A percentile compares a stretch with the other conserved stretches of the same genome.
These are phyloP conservation scores for Chlorophyllum brunneum DNA, from an alignment of 768 basidiomycete genomes.

Conservation along the genomic window DNA sequence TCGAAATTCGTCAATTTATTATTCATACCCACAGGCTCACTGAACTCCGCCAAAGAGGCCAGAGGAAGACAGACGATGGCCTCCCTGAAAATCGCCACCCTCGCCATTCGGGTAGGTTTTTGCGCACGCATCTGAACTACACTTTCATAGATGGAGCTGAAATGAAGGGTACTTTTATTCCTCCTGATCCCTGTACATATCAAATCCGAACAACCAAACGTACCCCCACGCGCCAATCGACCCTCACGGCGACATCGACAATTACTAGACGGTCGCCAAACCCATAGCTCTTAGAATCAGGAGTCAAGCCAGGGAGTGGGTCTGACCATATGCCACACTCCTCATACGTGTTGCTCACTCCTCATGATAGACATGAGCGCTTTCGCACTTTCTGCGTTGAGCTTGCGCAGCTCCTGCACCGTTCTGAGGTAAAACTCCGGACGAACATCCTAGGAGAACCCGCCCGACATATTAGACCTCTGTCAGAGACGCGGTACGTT, in stretches of 20 bases:
- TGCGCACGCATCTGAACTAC: background rate
- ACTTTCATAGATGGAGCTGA: constrained; percentile 9
- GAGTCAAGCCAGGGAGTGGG: constrained; percentile 69
- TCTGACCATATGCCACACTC: constrained; percentile 10
- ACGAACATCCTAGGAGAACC: constrained; percentile 78
- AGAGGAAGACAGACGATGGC: constrained; percentile 12
- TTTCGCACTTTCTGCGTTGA: constrained; percentile 70
- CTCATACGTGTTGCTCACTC: background rate
- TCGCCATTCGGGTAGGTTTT: constrained; percentile 10
- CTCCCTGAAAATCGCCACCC: constrained; percentile 14
- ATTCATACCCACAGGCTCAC: too few relatives aligned
- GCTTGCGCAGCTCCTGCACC: constrained; percentile 76
- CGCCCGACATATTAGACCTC: constrained; percentile 64
- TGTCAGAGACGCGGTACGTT: constrained; percentile 70
- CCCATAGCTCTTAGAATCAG: constrained; percentile 70
- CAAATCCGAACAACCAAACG: background rate
- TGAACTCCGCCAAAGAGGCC: too few relatives aligned
- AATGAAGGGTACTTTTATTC: constrained; percentile 7
- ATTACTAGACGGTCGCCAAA: constrained; percentile 71
- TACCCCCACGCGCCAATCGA: too few relatives aligned
- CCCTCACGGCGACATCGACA: too few relatives aligned
- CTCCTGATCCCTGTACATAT: background rate
- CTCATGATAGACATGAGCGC: constrained; percentile 48
- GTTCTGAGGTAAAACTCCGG: constrained; percentile 65
- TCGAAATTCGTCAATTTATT: too few relatives aligned